Conservation (phyloP, 2,329 filamentous ascomycete species). For the Penicillium occitanis region DNA sequence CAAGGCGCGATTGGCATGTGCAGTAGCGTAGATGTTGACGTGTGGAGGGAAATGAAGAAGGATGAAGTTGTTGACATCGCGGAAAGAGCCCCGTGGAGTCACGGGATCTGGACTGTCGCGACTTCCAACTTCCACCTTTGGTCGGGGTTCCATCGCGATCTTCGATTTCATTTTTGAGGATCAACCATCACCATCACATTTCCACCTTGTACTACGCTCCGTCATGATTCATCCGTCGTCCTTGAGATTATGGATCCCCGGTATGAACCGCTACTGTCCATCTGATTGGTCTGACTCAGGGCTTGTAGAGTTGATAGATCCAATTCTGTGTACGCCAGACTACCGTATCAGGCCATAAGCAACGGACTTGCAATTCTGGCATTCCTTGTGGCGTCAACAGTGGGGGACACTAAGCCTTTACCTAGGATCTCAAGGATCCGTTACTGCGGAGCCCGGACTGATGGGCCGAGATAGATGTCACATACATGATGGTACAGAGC, state of each 20-base stretch:
- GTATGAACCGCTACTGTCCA: neutral
- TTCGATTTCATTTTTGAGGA: neutral
- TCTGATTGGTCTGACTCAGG: neutral
- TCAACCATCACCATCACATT: neutral
- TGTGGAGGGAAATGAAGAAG: neutral
- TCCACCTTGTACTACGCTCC: neutral
- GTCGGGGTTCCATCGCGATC: neutral
- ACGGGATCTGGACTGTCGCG: neutral
- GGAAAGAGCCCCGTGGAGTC: conserved; percentile 3
- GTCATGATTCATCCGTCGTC: too few relatives aligned
- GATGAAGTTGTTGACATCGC: neutral
- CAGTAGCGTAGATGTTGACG: neutral
- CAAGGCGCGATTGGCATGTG: neutral
- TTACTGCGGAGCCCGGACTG: neutral
- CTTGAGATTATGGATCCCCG: neutral
- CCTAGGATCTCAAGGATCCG: neutral
- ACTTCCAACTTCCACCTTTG: neutral
- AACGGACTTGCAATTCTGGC: neutral
- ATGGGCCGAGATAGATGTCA: neutral
- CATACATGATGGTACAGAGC: neutral
- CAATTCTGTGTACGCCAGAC: conserved; percentile 5
- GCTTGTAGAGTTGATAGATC: conserved; percentile 16
- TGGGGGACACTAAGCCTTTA: neutral
- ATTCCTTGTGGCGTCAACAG: conserved; percentile 9
- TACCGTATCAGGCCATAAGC: neutral